phyloP scores from a whole-genome alignment of 768 basidiomycete species.

The Fomitopsis pulvina region DNA sequence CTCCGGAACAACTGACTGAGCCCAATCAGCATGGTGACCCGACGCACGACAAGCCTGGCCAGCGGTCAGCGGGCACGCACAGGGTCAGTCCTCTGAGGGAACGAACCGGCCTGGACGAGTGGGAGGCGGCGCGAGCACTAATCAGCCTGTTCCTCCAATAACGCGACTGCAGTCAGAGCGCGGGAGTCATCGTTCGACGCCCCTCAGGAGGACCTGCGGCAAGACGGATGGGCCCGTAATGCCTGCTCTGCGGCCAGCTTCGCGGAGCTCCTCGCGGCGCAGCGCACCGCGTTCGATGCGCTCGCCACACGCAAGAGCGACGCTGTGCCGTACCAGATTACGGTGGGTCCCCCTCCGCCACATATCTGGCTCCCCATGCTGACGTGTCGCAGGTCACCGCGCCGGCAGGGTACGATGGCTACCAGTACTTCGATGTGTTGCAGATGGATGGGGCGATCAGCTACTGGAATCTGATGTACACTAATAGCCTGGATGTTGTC shows the following conservation, averaged over 20 bases:
- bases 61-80: background rate
- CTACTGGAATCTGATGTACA: constrained; percentile 87
- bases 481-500: too few relatives aligned
- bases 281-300: constrained; percentile 55
- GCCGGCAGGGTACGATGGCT: constrained; percentile 53
- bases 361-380: background rate
- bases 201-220: constrained; percentile 46
- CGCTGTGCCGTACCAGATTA: constrained; percentile 48
- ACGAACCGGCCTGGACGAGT: constrained; percentile 26
- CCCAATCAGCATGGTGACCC: constrained; percentile 30
- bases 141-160: constrained; percentile 35
- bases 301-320: constrained; percentile 57
- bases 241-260: constrained; percentile 51
- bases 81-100: background rate
- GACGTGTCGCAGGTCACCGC: constrained; percentile 39
- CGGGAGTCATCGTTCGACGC: constrained; percentile 43
- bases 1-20: constrained; percentile 23
- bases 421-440: constrained; percentile 48
- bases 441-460: constrained; percentile 63
- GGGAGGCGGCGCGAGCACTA: constrained; percentile 33
- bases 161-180: constrained; percentile 38
- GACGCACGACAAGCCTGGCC: constrained; percentile 18
- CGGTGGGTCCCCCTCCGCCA: constrained; percentile 22
- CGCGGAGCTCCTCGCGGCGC: constrained; percentile 54
- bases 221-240: constrained; percentile 48